A percentile compares a stretch with the other conserved stretches of the same genome.
phyloP scores from a whole-genome alignment of 495 filamentous ascomycete genomes.

The Penicillium canariense region DNA sequence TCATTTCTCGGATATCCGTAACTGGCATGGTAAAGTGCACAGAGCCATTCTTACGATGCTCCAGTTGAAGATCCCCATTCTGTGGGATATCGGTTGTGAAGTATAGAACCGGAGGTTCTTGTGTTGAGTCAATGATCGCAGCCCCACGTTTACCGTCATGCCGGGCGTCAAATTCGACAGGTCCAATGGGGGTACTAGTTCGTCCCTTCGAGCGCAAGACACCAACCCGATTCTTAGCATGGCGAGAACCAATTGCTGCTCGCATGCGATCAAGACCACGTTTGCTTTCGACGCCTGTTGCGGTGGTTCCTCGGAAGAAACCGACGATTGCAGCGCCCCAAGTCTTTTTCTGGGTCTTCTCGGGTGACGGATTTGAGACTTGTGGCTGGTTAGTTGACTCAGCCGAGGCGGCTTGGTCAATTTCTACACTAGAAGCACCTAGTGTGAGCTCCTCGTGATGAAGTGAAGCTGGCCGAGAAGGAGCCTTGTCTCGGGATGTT shows the following conservation, averaged over 20 bases:
- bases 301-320: conserved; percentile 68
- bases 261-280: conserved; percentile 65
- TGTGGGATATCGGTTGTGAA: conserved; percentile 45
- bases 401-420: conserved; percentile 38
- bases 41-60: conserved; percentile 37
- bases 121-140: conserved; percentile 60
- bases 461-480: conserved; percentile 35
- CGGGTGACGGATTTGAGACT: background rate
- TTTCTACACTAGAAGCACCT: conserved; percentile 50
- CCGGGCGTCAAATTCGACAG: conserved; percentile 70
- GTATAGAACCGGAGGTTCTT: conserved; percentile 36
- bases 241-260: conserved; percentile 58
- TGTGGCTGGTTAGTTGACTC: background rate
- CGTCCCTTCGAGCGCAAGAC: conserved; percentile 52
- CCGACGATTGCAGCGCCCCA: conserved; percentile 54
- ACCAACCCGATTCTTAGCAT: conserved; percentile 68
- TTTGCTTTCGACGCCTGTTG: conserved; percentile 63
- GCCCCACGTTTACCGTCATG: conserved; percentile 71
- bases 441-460: conserved; percentile 40
- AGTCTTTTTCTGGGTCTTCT: conserved; percentile 28
- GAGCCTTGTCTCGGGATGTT: conserved; percentile 49
- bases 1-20: conserved; percentile 63
- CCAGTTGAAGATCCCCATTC: conserved; percentile 28
- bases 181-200: conserved; percentile 50
- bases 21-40: conserved; percentile 50